Percentiles rank a stretch among this genome's conserved stretches.
phyloP scores from a whole-genome alignment of 306 rosid species.

The Medicago arabica region DNA sequence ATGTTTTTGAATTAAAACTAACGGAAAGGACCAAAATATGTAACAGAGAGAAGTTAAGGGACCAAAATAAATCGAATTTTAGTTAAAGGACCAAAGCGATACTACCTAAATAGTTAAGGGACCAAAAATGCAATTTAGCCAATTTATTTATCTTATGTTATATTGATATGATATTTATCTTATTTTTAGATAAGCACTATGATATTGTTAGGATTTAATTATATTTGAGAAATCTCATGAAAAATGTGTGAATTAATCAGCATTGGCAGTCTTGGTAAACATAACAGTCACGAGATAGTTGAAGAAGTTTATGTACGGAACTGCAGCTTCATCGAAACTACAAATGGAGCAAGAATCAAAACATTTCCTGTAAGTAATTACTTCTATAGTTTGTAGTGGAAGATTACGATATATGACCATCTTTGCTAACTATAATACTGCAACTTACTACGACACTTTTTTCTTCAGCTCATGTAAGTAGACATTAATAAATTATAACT shows the following conservation, averaged over 20 bases:
- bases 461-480: no score
- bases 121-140: no score
- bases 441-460: background rate
- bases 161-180: no score
- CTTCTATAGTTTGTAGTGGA: background rate
- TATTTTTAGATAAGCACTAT: no score
- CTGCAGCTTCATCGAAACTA: constrained; percentile 33
- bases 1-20: no score
- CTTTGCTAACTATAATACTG: background rate
- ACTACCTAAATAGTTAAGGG: no score
- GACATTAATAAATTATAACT: no score
- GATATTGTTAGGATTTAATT: background rate
- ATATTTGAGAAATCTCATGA: background rate
- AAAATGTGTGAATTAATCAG: constrained; percentile 17
- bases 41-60: no score
- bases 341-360: constrained; percentile 59
- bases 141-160: no score
- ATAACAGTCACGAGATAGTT: background rate
- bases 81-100: no score
- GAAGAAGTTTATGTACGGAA: constrained; percentile 43
- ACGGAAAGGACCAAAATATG: no score
- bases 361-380: constrained; percentile 38
- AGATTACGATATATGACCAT: background rate
- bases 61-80: no score
- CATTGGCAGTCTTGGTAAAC: constrained; percentile 55